A percentile compares a stretch with the other conserved stretches of the same genome.
Evolutionary conservation across 257 asterid genomes (phyloP).

Genomic region (Solanum pimpinellifolium): DNA sequence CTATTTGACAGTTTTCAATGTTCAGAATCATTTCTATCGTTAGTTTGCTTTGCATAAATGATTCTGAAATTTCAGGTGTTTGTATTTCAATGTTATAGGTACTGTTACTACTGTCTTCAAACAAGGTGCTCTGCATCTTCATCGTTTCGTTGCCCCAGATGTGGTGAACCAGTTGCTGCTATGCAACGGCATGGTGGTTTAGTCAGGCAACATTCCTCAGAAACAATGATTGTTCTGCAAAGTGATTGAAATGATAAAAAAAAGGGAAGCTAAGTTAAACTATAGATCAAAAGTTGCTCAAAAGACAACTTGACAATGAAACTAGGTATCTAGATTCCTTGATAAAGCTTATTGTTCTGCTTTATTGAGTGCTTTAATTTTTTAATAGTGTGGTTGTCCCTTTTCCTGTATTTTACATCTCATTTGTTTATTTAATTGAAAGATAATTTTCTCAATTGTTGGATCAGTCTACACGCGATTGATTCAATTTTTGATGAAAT

Average conservation of each 20-base stretch:
- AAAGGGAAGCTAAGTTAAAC: background rate
- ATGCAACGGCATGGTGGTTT: slow-evolving; percentile 65
- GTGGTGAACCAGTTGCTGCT: slow-evolving; percentile 77
- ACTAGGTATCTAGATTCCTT: slow-evolving; percentile 19
- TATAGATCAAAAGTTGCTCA: slow-evolving; percentile 4
- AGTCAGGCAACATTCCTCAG: slow-evolving; percentile 7
- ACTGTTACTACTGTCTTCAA: slow-evolving; percentile 82
- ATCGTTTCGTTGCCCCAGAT: slow-evolving; percentile 72
- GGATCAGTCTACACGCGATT: background rate
- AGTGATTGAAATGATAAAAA: slow-evolving; percentile 1
- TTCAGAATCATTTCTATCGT: background rate
- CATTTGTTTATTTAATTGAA: background rate
- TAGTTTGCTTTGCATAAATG: background rate
- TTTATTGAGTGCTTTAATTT: slow-evolving; percentile 17
- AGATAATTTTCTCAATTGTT: background rate
- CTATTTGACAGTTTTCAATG: background rate
- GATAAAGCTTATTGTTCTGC: slow-evolving; percentile 5
- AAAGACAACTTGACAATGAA: slow-evolving; percentile 9
- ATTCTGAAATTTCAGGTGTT: background rate
- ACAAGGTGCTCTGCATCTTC: slow-evolving; percentile 72
- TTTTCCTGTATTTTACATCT: background rate
- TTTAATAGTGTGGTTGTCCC: background rate
- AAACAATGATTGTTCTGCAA: slow-evolving; percentile 20
- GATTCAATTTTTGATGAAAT: background rate
- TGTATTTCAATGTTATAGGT: slow-evolving; percentile 33